These are phyloP conservation scores for Saccharomycopsis synnaedendra DNA, from an alignment of 805 yeast genomes.

Conservation along the genomic window DNA sequence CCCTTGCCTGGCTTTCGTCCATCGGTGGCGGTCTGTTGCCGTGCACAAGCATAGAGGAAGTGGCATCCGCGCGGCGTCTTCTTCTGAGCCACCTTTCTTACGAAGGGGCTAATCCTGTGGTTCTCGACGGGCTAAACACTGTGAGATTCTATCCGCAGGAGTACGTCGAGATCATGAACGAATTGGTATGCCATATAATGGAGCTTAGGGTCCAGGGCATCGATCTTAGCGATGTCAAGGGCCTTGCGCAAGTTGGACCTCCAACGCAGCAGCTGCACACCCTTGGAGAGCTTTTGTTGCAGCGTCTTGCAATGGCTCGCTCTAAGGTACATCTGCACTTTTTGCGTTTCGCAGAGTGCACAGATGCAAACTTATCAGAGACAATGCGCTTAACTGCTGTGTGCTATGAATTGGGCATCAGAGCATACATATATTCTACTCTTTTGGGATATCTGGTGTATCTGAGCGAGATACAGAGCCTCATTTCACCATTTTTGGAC, in stretches of 20 bases:
- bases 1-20: slow-evolving; percentile 13
- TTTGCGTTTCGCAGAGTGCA: neutral
- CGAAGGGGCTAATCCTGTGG: slow-evolving; percentile 6
- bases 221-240: slow-evolving; percentile 7
- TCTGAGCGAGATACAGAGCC: slow-evolving; percentile 1
- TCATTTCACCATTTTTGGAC: slow-evolving; percentile 1
- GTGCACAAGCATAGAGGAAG: neutral
- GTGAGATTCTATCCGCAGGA: slow-evolving; percentile 6
- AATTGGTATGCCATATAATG: slow-evolving; percentile 9
- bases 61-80: neutral
- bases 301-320: neutral
- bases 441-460: slow-evolving; percentile 7
- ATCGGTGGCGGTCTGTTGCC: slow-evolving; percentile 8
- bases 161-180: slow-evolving; percentile 9
- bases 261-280: slow-evolving; percentile 2
- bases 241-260: slow-evolving; percentile 1
- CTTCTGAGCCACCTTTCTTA: neutral
- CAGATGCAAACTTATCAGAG: slow-evolving; percentile 3
- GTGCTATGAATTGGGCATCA: slow-evolving; percentile 7
- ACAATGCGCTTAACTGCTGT: slow-evolving; percentile 6
- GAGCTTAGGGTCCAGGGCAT: neutral
- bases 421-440: neutral
- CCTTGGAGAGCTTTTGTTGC: slow-evolving; percentile 1
- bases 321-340: neutral
- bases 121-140: slow-evolving; percentile 8